Percentiles rank a stretch among this genome's conserved stretches.
These are phyloP conservation scores for Cubamyces sp. DNA, from an alignment of 768 basidiomycete genomes.

Conservation along the genomic window DNA sequence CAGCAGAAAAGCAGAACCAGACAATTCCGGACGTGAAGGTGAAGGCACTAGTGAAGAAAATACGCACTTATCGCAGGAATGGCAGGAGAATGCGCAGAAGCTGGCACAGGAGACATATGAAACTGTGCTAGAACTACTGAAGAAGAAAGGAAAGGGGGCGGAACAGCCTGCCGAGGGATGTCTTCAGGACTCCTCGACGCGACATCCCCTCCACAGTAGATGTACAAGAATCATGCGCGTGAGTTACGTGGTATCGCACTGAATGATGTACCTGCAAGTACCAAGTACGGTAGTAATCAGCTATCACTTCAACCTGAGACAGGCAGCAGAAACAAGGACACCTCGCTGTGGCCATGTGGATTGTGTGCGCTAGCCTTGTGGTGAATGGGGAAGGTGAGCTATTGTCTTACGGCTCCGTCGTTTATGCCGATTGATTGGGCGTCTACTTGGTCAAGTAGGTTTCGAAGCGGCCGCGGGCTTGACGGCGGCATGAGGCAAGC, in stretches of 20 bases:
- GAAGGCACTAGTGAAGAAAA: slow-evolving; percentile 28
- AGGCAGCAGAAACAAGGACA: too few relatives aligned
- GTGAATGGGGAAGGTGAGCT: too few relatives aligned
- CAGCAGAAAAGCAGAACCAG: slow-evolving; percentile 25
- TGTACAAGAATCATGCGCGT: too few relatives aligned
- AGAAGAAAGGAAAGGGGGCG: slow-evolving; percentile 37
- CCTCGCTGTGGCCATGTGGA: too few relatives aligned
- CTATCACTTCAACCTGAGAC: too few relatives aligned
- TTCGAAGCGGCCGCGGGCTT: not conserved
- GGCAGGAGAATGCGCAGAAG: slow-evolving; percentile 36
- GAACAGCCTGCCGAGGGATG: too few relatives aligned
- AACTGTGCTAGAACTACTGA: slow-evolving; percentile 34
- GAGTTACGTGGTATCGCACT: too few relatives aligned
- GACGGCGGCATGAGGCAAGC: too few relatives aligned
- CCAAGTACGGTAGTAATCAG: not conserved
- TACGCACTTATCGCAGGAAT: slow-evolving; percentile 32
- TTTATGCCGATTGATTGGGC: not conserved
- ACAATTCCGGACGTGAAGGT: slow-evolving; percentile 33
- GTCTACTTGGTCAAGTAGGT: not conserved
- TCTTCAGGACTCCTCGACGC: too few relatives aligned
- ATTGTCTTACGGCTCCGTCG: not conserved
- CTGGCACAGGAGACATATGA: slow-evolving; percentile 37
- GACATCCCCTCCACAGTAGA: too few relatives aligned
- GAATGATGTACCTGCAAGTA: too few relatives aligned
- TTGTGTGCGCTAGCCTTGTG: too few relatives aligned